These are phyloP conservation scores for Penicillium brevicompactum DNA, from an alignment of 2,329 filamentous ascomycete genomes.

Conservation along the genomic window DNA sequence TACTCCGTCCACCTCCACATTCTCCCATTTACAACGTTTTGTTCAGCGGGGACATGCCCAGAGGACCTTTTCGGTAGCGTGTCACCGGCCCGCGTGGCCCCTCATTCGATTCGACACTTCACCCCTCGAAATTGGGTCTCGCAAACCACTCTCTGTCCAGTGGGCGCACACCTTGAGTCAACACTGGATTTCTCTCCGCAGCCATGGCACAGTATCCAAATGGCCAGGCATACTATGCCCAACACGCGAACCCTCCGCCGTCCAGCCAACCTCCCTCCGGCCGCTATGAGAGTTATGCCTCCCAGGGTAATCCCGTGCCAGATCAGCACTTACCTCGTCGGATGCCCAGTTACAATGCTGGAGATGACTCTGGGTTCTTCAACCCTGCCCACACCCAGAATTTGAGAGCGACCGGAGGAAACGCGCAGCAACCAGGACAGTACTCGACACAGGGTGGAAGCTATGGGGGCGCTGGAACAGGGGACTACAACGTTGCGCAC, in stretches of 20 bases:
- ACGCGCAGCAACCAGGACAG: conserved; percentile 36
- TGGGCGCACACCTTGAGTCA: not conserved
- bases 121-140: not conserved
- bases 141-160: not conserved
- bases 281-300: conserved; percentile 45
- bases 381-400: conserved; percentile 32
- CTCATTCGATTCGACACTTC: conserved; percentile 4
- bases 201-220: conserved; percentile 61
- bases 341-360: conserved; percentile 73
- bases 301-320: conserved; percentile 44
- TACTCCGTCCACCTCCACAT: not conserved
- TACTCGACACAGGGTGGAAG: conserved; percentile 38
- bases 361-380: conserved; percentile 67
- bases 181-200: not conserved
- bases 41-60: conserved; percentile 4
- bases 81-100: conserved; percentile 9
- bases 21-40: not conserved
- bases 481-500: conserved; percentile 25
- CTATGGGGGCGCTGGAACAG: conserved; percentile 39
- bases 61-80: not conserved
- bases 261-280: conserved; percentile 31
- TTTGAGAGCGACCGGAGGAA: conserved; percentile 38
- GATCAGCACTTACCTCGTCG: conserved; percentile 51
- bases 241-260: conserved; percentile 32
- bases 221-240: conserved; percentile 50